Evolutionary conservation across 2,329 filamentous ascomycete genomes (phyloP).

Genomic region (Fusarium paranaense): DNA sequence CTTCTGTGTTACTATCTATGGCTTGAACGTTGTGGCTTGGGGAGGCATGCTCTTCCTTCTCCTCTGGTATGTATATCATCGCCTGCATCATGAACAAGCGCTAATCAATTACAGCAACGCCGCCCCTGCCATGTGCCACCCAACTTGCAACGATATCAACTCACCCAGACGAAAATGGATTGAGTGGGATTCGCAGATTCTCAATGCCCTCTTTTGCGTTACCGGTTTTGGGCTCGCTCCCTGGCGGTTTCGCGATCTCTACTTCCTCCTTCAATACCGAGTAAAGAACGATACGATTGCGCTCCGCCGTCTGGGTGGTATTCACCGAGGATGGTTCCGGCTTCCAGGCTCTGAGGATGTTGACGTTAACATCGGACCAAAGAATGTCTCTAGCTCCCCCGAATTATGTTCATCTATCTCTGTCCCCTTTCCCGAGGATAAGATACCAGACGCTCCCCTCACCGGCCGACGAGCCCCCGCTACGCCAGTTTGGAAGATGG

Average conservation of each 20-base stretch:
- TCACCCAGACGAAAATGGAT: constrained; percentile 87
- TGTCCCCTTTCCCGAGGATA: constrained; percentile 73
- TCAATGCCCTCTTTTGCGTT: constrained; percentile 85
- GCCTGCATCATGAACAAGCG: neutral
- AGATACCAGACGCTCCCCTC: constrained; percentile 74
- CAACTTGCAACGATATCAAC: constrained; percentile 76
- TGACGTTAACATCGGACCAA: constrained; percentile 63
- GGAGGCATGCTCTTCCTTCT: constrained; percentile 91
- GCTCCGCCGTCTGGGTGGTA: constrained; percentile 76
- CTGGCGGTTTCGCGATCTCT: constrained; percentile 86
- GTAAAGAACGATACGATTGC: constrained; percentile 63
- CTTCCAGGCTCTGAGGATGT: constrained; percentile 74
- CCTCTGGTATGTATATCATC: constrained; percentile 70
- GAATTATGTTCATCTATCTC: constrained; percentile 40
- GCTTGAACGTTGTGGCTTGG: constrained; percentile 87
- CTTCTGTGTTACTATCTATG: constrained; percentile 82
- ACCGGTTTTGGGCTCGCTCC: constrained; percentile 87
- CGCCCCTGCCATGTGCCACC: constrained; percentile 77
- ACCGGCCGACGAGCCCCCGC: constrained; percentile 77
- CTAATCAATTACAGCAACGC: constrained; percentile 39
- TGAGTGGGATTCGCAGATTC: constrained; percentile 84
- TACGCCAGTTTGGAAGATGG: constrained; percentile 79
- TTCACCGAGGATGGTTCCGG: constrained; percentile 82
- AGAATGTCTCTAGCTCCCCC: constrained; percentile 60
- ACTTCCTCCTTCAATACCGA: constrained; percentile 76